These are phyloP conservation scores for Xerocomellus chrysenteron DNA, from an alignment of 768 basidiomycete species.

Conservation along the genomic window DNA sequence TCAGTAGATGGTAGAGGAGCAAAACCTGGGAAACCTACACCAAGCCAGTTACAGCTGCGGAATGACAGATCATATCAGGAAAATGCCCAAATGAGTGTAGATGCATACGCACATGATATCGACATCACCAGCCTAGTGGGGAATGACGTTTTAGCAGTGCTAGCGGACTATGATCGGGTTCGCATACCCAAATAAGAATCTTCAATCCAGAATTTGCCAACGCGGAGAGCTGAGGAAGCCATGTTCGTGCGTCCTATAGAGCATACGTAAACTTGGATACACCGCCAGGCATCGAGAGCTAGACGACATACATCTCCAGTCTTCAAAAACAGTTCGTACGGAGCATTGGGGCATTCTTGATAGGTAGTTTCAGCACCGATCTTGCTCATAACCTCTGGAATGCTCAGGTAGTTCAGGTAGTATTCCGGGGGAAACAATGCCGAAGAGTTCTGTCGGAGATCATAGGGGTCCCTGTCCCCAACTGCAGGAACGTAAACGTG, in stretches of 20 bases:
- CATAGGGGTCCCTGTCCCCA: constrained; percentile 52
- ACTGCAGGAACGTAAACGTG: constrained; percentile 52
- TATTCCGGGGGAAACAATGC: constrained; percentile 56
- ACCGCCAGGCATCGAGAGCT: not conserved
- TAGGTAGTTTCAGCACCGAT: constrained; percentile 58
- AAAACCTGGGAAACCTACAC: constrained; percentile 30
- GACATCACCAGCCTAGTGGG: constrained; percentile 26
- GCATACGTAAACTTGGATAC: not conserved
- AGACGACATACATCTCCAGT: constrained; percentile 56
- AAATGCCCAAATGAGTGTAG: not conserved
- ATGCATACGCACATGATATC: constrained; percentile 25
- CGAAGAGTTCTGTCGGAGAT: constrained; percentile 55
- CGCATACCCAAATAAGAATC: constrained; percentile 41
- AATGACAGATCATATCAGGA: constrained; percentile 2
- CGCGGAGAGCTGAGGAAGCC: constrained; percentile 37
- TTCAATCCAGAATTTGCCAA: constrained; percentile 38
- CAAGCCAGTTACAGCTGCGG: constrained; percentile 23
- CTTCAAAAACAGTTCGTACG: constrained; percentile 40
- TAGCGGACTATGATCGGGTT: not conserved
- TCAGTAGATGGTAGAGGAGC: not conserved
- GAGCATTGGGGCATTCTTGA: constrained; percentile 46
- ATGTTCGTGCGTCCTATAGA: constrained; percentile 36
- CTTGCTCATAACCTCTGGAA: constrained; percentile 34
- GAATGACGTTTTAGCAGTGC: not conserved
- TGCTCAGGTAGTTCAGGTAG: constrained; percentile 47